Evolutionary conservation across 352 stramenopile genomes (phyloP).

Genomic region (Globisporangium canariense): DNA sequence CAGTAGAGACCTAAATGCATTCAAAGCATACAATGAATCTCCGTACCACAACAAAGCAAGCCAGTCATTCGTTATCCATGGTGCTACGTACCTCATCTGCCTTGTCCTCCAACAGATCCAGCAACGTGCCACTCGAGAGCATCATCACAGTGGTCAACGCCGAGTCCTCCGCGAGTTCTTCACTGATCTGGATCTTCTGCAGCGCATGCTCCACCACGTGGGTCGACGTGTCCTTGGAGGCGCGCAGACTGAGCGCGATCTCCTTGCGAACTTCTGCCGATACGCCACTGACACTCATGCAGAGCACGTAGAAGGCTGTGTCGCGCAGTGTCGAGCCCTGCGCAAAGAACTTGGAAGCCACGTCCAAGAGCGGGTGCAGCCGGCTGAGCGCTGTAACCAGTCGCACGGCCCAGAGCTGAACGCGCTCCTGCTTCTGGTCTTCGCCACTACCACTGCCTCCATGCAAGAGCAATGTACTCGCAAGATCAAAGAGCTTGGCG

Average conservation of each 20-base stretch:
- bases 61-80: not conserved
- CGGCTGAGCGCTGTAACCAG: conserved; percentile 28
- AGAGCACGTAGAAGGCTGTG: conserved; percentile 43
- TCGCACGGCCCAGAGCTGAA: conserved; percentile 31
- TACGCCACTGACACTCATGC: conserved; percentile 33
- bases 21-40: not conserved
- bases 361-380: conserved; percentile 22
- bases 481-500: conserved; percentile 34
- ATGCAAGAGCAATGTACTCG: conserved; percentile 30
- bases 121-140: conserved; percentile 56
- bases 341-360: conserved; percentile 27
- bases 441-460: conserved; percentile 20
- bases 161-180: conserved; percentile 33
- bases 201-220: conserved; percentile 40
- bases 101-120: conserved; percentile 61
- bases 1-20: conserved; percentile 29
- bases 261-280: conserved; percentile 34
- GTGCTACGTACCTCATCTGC: conserved; percentile 21
- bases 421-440: conserved; percentile 2
- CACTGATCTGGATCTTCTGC: conserved; percentile 49
- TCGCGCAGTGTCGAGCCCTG: conserved; percentile 25
- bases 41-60: no score
- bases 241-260: conserved; percentile 35
- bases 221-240: conserved; percentile 17
- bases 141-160: conserved; percentile 44